phyloP scores from a whole-genome alignment of 495 filamentous ascomycete genomes.

The Lasiosphaeris hirsuta region DNA sequence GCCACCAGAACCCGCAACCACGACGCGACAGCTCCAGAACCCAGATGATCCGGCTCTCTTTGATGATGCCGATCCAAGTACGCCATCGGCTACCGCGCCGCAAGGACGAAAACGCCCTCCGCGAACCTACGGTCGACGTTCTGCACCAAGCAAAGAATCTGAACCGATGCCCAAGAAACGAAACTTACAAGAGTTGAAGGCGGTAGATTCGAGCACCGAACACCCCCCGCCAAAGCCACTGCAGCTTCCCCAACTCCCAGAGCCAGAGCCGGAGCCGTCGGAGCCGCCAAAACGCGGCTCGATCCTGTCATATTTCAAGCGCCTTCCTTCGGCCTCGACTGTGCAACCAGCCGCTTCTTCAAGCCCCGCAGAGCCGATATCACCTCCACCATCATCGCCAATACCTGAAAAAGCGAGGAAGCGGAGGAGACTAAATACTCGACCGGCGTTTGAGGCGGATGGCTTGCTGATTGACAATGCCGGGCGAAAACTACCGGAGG shows the following conservation, averaged over 20 bases:
- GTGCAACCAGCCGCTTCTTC: constrained; percentile 10
- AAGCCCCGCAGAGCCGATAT: constrained; percentile 5
- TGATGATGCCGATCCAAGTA: not conserved
- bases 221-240: not conserved
- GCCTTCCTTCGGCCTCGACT: constrained; percentile 18
- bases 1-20: too few relatives aligned
- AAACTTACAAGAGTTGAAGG: not conserved
- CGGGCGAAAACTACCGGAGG: not conserved
- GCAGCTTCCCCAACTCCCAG: not conserved
- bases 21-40: not conserved
- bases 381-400: constrained; percentile 33
- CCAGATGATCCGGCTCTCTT: not conserved
- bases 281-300: constrained; percentile 30
- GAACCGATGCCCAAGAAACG: constrained; percentile 4
- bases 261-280: not conserved
- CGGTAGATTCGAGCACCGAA: not conserved
- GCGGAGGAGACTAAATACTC: constrained; percentile 37
- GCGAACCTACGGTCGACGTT: constrained; percentile 44
- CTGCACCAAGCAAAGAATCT: constrained; percentile 21
- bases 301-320: constrained; percentile 44
- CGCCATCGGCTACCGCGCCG: not conserved
- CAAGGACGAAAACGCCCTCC: constrained; percentile 32
- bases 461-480: not conserved
- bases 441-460: constrained; percentile 11
- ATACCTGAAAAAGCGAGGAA: constrained; percentile 16